Base-by-base conservation (phyloP, 345 rosid genomes). In the Theobroma cacao region DNA sequence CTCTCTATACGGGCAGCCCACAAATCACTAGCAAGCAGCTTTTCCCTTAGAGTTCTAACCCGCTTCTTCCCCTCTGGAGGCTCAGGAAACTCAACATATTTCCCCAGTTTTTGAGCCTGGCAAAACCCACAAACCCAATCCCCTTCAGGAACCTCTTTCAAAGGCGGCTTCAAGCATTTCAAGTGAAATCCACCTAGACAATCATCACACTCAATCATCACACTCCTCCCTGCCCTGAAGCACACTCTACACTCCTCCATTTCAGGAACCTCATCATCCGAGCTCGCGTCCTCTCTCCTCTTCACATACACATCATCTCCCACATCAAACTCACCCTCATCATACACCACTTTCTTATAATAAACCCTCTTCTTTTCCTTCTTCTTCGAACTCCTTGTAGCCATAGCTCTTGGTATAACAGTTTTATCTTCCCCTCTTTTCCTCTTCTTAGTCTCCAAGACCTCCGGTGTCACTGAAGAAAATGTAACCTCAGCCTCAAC, bases 191-290 rank as follows among this genome's bases (percentile, higher is more conserved):
- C 97, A 68, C 95, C 92, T 40, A 96, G 85, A 72, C 99, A 94
- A 81, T 90, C 89, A 64, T 96, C 98, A 22, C 99, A 96, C 56
- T 96, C 98, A 8, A 96, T 81, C 99, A 96, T 92, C n/a, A 89
- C 77, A 1, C 74, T 73, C 31, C 80, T 86, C 80, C 92, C 93
- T 48, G 87, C 80, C 79, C 83, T 88, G 77, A 91, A 92, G 78
- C 99, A 96, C 59, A 96, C 75, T 81, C 87, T 77, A 64, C 99
- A 96, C 68, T 96, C 98, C 86, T 94, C 99, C 53, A 77, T 72
- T 63, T 91, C 94, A 0, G 92, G 92, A 1, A 86, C 90, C 84
- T 90, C 94, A 10, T 87, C 89, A 10, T 91, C 97, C 4, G 94
- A 89, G 81, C 82, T 82, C 3, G 83, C 82, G 2, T 91, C 94